phyloP scores from a whole-genome alignment of 345 rosid species.

The Pistacia integerrima region DNA sequence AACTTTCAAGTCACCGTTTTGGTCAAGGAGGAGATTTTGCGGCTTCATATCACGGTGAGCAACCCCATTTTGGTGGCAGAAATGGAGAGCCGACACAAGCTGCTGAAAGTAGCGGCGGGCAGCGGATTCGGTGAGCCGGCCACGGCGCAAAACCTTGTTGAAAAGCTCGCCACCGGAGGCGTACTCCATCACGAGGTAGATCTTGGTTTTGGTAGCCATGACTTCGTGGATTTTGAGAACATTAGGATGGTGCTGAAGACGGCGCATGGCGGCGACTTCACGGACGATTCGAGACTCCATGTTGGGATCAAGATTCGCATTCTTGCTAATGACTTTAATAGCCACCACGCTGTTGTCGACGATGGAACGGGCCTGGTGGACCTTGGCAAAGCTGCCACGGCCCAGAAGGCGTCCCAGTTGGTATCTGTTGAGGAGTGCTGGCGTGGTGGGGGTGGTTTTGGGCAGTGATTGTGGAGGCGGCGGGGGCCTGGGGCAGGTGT shows the following conservation, averaged over 20 bases:
- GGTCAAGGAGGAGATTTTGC: slow-evolving; percentile 77
- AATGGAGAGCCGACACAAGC: slow-evolving; percentile 69
- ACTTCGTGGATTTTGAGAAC: slow-evolving; percentile 80
- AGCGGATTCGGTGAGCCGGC: slow-evolving; percentile 49
- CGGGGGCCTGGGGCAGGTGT: background rate
- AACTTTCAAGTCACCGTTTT: slow-evolving; percentile 60
- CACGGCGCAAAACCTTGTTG: slow-evolving; percentile 40
- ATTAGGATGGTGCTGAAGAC: slow-evolving; percentile 75
- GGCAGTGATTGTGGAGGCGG: background rate
- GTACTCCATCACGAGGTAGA: slow-evolving; percentile 78
- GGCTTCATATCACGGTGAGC: slow-evolving; percentile 93
- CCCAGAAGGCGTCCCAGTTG: slow-evolving; percentile 64
- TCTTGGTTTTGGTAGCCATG: slow-evolving; percentile 80
- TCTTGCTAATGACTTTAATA: slow-evolving; percentile 70
- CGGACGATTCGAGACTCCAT: slow-evolving; percentile 67
- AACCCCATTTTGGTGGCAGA: slow-evolving; percentile 83
- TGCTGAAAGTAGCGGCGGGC: slow-evolving; percentile 78
- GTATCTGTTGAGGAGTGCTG: slow-evolving; percentile 65
- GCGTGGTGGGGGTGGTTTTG: background rate
- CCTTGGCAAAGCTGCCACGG: slow-evolving; percentile 74
- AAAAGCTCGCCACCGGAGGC: slow-evolving; percentile 82
- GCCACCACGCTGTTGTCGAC: slow-evolving; percentile 50
- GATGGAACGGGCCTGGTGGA: slow-evolving; percentile 59
- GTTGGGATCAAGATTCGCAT: slow-evolving; percentile 32
- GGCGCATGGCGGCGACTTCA: slow-evolving; percentile 85